These are phyloP conservation scores for Pouteria campechiana DNA, from an alignment of 179 eudicot species.

Conservation along the genomic window DNA sequence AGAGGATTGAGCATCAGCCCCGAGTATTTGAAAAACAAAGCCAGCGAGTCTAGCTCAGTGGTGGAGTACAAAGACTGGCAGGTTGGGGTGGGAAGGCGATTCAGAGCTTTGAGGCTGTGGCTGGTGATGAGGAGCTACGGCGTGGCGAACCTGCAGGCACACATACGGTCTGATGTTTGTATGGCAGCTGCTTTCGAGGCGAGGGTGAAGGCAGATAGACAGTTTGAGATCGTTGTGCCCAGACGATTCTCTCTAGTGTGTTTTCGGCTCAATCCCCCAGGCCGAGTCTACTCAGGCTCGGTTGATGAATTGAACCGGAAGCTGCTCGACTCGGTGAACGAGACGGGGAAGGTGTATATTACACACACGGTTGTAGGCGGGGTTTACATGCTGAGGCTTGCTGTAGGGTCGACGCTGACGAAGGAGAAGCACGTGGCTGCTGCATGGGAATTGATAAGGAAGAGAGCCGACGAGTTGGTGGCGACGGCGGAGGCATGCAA, in stretches of 20 bases:
- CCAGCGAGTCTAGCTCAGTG: slow-evolving; percentile 15
- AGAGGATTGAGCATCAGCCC: slow-evolving; percentile 20
- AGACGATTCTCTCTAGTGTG: slow-evolving; percentile 15
- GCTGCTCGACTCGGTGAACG: slow-evolving; percentile 17
- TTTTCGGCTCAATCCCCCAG: slow-evolving; percentile 9
- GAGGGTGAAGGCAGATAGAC: slow-evolving; percentile 7
- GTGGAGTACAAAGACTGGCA: slow-evolving; percentile 39
- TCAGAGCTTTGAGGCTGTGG: slow-evolving; percentile 22
- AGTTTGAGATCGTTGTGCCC: slow-evolving; percentile 23
- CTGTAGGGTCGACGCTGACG: slow-evolving; percentile 35
- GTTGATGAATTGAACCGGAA: slow-evolving; percentile 14
- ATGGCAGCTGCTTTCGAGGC: slow-evolving; percentile 19
- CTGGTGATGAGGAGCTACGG: slow-evolving; percentile 24
- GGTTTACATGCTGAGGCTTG: slow-evolving; percentile 29
- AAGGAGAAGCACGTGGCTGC: slow-evolving; percentile 28
- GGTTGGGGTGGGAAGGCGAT: slow-evolving; percentile 21
- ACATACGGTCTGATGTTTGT: slow-evolving; percentile 19
- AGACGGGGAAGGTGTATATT: slow-evolving; percentile 17
- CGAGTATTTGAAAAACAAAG: slow-evolving; percentile 27
- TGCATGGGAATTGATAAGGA: slow-evolving; percentile 30
- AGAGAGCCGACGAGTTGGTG: slow-evolving; percentile 14
- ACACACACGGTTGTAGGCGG: slow-evolving; percentile 25
- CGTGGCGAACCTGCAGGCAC: slow-evolving; percentile 13
- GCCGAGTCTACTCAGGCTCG: background rate
- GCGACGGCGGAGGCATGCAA: too few relatives aligned